phyloP scores from a whole-genome alignment of 2,329 filamentous ascomycete genomes.

The Akanthomyces dipterigenus region DNA sequence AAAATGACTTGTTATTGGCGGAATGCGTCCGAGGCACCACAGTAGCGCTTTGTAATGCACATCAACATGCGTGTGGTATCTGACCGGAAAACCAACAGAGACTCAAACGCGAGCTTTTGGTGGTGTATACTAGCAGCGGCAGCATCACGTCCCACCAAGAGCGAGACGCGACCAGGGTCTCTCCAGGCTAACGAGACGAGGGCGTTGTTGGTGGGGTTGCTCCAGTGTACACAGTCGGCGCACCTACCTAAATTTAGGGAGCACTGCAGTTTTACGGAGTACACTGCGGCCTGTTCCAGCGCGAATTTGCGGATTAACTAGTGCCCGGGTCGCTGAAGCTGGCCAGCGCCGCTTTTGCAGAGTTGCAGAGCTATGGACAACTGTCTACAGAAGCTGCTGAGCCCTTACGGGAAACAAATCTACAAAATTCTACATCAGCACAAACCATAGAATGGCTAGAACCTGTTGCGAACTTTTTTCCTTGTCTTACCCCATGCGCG shows the following conservation, averaged over 20 bases:
- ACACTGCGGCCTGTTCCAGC: not conserved
- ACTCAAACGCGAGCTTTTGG: not conserved
- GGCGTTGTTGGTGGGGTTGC: slow-evolving; percentile 7
- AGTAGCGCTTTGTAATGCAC: not conserved
- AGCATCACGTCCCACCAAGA: slow-evolving; percentile 9
- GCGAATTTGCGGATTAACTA: slow-evolving; percentile 10
- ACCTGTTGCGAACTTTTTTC: too few species aligned
- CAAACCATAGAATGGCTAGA: too few species aligned
- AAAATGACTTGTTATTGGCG: not conserved
- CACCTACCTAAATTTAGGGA: too few species aligned
- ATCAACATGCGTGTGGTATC: not conserved
- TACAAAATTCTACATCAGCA: not conserved
- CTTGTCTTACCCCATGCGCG: too few species aligned
- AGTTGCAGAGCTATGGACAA: not conserved
- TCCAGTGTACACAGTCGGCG: too few species aligned
- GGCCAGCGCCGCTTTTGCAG: not conserved
- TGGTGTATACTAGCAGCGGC: not conserved
- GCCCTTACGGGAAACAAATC: too few species aligned
- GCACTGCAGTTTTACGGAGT: too few species aligned
- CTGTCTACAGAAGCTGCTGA: not conserved
- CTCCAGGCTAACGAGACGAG: not conserved
- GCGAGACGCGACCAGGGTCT: not conserved
- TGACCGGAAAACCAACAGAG: not conserved
- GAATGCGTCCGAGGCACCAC: slow-evolving; percentile 4
- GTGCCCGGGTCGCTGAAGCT: not conserved